A percentile compares a stretch with the other conserved stretches of the same genome.
phyloP scores from a whole-genome alignment of 2,329 filamentous ascomycete genomes.

The Penicillium sclerotigenum region DNA sequence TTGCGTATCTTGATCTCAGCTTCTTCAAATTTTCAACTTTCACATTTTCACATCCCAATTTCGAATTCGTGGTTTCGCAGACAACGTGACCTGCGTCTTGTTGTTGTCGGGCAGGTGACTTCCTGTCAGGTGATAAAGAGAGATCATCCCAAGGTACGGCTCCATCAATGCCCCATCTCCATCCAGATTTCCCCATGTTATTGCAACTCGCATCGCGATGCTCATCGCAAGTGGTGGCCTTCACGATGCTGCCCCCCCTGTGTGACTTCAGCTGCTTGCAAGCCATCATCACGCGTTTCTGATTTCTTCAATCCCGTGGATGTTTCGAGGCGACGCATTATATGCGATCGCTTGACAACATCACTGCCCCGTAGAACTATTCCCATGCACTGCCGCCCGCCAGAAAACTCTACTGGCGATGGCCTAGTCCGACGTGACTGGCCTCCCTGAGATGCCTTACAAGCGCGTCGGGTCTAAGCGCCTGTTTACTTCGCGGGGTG shows the following conservation, averaged over 20 bases:
- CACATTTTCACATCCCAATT: constrained; percentile 23
- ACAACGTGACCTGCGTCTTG: constrained; percentile 32
- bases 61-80: constrained; percentile 28
- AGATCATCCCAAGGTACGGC: constrained; percentile 38
- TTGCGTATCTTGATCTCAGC: constrained; percentile 10
- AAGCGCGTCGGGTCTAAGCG: constrained; percentile 33
- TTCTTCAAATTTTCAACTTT: constrained; percentile 11
- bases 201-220: constrained; percentile 15
- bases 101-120: constrained; percentile 44
- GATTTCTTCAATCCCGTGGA: constrained; percentile 12
- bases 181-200: constrained; percentile 18
- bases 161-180: constrained; percentile 18
- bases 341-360: neutral
- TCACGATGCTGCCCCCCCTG: constrained; percentile 18
- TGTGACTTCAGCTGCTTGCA: constrained; percentile 27
- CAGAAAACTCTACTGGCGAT: neutral
- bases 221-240: constrained; percentile 7
- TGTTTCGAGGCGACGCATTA: neutral
- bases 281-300: constrained; percentile 29
- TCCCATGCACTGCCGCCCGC: neutral
- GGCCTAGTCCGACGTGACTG: constrained; percentile 2
- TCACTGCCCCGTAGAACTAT: constrained; percentile 1
- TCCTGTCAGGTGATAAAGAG: constrained; percentile 45
- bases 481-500: constrained; percentile 22
- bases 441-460: neutral